Conservation (phyloP, 2,329 filamentous ascomycete genomes). For the Chaetomiaceae sp. region DNA sequence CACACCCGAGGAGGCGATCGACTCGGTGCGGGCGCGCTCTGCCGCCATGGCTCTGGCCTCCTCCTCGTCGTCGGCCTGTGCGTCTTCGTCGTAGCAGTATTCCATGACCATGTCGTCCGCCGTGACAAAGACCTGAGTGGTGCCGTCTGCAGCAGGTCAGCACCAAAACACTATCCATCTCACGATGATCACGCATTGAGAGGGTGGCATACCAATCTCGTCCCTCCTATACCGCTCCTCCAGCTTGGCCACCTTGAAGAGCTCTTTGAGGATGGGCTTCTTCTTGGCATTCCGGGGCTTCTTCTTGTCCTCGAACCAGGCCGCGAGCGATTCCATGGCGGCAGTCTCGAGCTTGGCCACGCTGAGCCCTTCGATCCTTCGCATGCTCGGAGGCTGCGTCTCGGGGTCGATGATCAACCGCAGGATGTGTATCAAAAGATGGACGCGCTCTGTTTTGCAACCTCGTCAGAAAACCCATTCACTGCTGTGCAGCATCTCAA, state of each 20-base stretch:
- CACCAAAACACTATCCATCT: neutral
- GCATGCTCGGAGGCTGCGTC: conserved; percentile 47
- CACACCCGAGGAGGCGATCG: conserved; percentile 30
- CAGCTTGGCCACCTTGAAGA: conserved; percentile 55
- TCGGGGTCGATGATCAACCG: conserved; percentile 50
- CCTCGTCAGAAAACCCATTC: conserved; percentile 7
- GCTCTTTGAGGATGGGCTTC: conserved; percentile 51
- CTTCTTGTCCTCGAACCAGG: conserved; percentile 55
- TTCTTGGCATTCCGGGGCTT: conserved; percentile 50
- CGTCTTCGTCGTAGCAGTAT: conserved; percentile 47
- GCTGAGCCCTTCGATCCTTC: conserved; percentile 45
- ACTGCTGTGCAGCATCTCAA: neutral
- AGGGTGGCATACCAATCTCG: conserved; percentile 59
- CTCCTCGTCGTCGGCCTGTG: conserved; percentile 40
- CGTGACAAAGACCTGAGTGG: conserved; percentile 46
- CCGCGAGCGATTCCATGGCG: conserved; percentile 53
- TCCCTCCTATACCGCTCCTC: conserved; percentile 53
- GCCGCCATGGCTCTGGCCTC: neutral
- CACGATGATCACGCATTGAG: conserved; percentile 21
- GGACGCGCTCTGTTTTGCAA: conserved; percentile 47
- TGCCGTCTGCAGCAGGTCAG: conserved; percentile 38
- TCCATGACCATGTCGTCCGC: conserved; percentile 48
- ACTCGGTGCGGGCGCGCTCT: conserved; percentile 8
- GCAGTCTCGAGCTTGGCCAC: conserved; percentile 54
- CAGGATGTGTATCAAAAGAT: conserved; percentile 57